These are phyloP conservation scores for Huntiella savannae DNA, from an alignment of 2,329 filamentous ascomycete species.

Conservation along the genomic window DNA sequence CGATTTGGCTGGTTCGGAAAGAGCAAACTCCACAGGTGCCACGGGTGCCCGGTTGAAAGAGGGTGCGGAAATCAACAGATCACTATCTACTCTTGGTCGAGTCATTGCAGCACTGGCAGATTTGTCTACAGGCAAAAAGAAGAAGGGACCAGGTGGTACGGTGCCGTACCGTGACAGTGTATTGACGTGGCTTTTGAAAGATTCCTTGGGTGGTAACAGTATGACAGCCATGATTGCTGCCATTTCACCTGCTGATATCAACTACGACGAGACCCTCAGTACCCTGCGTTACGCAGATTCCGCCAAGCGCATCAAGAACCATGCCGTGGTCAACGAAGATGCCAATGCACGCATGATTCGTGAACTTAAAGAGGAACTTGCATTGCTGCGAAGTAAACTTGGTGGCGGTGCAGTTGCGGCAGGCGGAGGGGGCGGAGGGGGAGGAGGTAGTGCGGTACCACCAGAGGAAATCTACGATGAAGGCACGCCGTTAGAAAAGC, in stretches of 20 bases:
- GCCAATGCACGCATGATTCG: conserved; percentile 97
- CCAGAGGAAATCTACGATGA: conserved; percentile 76
- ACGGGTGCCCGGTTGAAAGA: conserved; percentile 91
- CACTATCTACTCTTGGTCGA: conserved; percentile 84
- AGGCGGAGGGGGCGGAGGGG: conserved; percentile 22
- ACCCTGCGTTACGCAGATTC: conserved; percentile 93
- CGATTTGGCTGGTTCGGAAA: conserved; percentile 90
- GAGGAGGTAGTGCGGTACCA: conserved; percentile 28
- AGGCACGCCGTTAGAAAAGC: conserved; percentile 80
- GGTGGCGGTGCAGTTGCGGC: conserved; percentile 33
- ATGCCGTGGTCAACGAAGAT: conserved; percentile 96
- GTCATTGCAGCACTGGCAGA: conserved; percentile 94
- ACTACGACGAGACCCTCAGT: conserved; percentile 93
- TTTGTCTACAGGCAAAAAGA: conserved; percentile 67
- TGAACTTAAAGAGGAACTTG: conserved; percentile 87
- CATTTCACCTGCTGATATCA: conserved; percentile 95
- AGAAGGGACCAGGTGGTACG: conserved; percentile 51
- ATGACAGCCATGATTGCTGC: conserved; percentile 99
- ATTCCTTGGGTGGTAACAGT: conserved; percentile 92
- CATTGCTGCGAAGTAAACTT: conserved; percentile 70
- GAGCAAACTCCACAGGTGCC: conserved; percentile 91
- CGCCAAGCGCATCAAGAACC: conserved; percentile 98
- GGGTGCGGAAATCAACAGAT: conserved; percentile 95
- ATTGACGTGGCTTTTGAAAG: conserved; percentile 89
- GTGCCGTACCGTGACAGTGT: conserved; percentile 96